A percentile compares a stretch with the other conserved stretches of the same genome.
Evolutionary conservation across 805 yeast species (phyloP).

Genomic region (Isabelozyma gotoi): DNA sequence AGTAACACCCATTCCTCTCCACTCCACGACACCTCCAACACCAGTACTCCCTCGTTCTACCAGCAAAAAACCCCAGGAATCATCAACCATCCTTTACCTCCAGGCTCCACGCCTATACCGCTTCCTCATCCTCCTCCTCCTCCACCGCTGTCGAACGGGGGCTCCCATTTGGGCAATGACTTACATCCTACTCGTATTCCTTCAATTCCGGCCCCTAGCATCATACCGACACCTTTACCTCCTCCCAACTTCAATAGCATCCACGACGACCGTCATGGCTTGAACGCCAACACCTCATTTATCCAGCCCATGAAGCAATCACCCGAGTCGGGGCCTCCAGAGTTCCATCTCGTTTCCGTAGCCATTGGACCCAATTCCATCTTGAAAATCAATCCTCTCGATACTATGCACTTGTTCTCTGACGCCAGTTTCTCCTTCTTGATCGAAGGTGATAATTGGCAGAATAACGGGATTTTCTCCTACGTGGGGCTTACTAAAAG

Average conservation of each 20-base stretch:
- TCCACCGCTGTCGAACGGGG: too few species aligned
- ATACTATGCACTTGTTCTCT: constrained; percentile 30
- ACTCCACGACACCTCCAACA: constrained; percentile 1
- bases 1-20: background rate
- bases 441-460: constrained; percentile 39
- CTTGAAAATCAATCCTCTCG: constrained; percentile 31
- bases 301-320: background rate
- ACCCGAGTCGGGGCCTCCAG: background rate
- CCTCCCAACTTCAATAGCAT: background rate
- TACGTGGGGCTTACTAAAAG: constrained; percentile 40
- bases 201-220: background rate
- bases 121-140: background rate
- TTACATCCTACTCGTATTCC: background rate
- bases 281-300: background rate
- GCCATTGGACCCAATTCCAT: constrained; percentile 36
- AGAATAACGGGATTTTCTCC: constrained; percentile 39
- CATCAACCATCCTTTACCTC: background rate
- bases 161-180: too few species aligned
- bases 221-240: background rate
- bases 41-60: background rate
- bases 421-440: constrained; percentile 34
- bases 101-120: background rate
- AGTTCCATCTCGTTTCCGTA: constrained; percentile 20
- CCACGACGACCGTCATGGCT: background rate
- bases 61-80: constrained; percentile 1